Base-by-base conservation (phyloP, 768 basidiomycete species). In the Mycena latifolia region DNA sequence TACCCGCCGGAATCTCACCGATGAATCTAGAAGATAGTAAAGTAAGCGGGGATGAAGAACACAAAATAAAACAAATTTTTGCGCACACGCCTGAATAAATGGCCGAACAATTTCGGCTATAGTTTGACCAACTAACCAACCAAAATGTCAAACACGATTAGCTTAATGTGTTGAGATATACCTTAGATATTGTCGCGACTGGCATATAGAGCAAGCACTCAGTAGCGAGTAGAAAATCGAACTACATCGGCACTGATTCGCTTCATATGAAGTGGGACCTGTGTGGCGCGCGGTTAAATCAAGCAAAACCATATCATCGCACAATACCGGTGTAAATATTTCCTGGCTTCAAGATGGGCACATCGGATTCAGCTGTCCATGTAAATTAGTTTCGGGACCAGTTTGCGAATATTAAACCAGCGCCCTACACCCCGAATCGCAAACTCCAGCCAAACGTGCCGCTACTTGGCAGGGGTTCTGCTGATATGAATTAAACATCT, bases 171-270 rank as follows among this genome's bases (percentile, higher is more conserved):
- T 11, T 11, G 11, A 25, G 7, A 18, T 9, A 33, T 60, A 51
- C 58, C 48, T 51, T 2, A 51, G 58, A 43, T 29, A 60, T 41
- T 41, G 18, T 33, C 65, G 39, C 20, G 53, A 68, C 39, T 79
- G 78, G 66, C 78, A 79, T 17, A 69, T 67, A 18, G 69, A 77
- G 48, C 79, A 80, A 28, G 75, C 77, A 37, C 74, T 74, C 33
- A 77, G 55, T 22, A 80, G 61, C 6, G 77, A 78, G 66, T 78
- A 79, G 15, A 75, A 71, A 53, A 78, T 74, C 10, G 76, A 72
- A 60, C 73, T 79, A 61, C 79, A 80, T 45, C 74, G 66, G 63
- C 79, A 80, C 11, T 55, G 5, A 46, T 73, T 76, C n/a, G 58
- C 51, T 41, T 51, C 24, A 12, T 50, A 17, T 20, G 10, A 18